Conservation (phyloP, 2,329 filamentous ascomycete species). For the Aspergillus transmontanensis region DNA sequence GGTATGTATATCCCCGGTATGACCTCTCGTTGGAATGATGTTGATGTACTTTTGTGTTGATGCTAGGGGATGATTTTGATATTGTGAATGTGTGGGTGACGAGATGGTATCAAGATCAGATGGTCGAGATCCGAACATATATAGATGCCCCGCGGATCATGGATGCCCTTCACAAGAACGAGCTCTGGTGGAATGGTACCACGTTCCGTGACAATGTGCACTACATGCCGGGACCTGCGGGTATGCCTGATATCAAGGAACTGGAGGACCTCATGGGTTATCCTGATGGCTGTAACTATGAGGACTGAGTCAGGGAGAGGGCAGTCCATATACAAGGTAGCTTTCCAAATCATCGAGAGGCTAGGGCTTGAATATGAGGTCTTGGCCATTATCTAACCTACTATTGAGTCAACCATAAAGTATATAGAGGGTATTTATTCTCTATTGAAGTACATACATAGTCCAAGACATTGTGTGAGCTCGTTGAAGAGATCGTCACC, state of each 20-base stretch:
- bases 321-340: not conserved
- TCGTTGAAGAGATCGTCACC: no score
- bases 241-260: conserved; percentile 33
- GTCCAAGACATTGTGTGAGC: no score
- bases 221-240: conserved; percentile 36
- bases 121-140: conserved; percentile 38
- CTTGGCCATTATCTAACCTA: no score
- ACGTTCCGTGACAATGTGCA: conserved; percentile 30
- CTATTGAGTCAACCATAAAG: no score
- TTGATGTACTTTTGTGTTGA: not conserved
- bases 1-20: conserved; percentile 20
- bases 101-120: conserved; percentile 32
- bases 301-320: conserved; percentile 8
- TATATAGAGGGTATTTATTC: no score
- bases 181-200: conserved; percentile 37
- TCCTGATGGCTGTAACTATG: conserved; percentile 31
- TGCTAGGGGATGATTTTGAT: conserved; percentile 31
- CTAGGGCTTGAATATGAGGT: no score
- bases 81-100: conserved; percentile 39
- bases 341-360: no score
- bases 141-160: conserved; percentile 33
- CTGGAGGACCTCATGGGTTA: conserved; percentile 31
- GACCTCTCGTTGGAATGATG: not conserved
- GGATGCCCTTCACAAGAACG: conserved; percentile 34
- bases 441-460: no score